Conservation (phyloP, 306 rosid species). For the Medicago truncatula region DNA sequence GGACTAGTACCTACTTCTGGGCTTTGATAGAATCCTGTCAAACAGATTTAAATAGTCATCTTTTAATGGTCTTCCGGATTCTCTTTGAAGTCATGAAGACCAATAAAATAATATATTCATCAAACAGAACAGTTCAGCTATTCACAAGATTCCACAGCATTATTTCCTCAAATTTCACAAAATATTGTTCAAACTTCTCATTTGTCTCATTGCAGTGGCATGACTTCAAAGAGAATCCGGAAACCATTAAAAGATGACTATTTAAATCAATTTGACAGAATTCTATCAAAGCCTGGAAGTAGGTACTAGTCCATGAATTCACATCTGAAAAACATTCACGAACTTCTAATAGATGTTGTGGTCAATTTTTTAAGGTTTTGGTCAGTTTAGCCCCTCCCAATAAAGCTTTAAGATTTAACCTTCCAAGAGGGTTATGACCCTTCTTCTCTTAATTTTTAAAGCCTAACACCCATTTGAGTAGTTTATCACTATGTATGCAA, state of each 20-base stretch:
- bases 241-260: slow-evolving; percentile 1
- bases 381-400: too few relatives aligned
- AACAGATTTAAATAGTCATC: neutral
- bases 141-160: neutral
- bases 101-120: neutral
- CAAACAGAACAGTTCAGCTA: neutral
- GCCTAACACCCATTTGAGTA: too few relatives aligned
- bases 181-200: neutral
- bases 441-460: too few relatives aligned
- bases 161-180: neutral
- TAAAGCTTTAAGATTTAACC: too few relatives aligned
- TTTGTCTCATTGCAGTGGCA: neutral
- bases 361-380: too few relatives aligned
- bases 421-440: too few relatives aligned
- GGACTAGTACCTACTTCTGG: neutral
- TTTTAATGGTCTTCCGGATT: neutral
- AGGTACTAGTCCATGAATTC: neutral
- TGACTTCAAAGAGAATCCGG: neutral
- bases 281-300: neutral
- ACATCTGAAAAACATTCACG: too few relatives aligned
- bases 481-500: too few relatives aligned
- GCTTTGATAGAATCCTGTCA: neutral
- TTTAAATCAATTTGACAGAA: neutral
- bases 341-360: too few relatives aligned
- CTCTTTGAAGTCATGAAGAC: neutral